Evolutionary conservation across 2,329 filamentous ascomycete species (phyloP).

Genomic region (Phoma sp.): DNA sequence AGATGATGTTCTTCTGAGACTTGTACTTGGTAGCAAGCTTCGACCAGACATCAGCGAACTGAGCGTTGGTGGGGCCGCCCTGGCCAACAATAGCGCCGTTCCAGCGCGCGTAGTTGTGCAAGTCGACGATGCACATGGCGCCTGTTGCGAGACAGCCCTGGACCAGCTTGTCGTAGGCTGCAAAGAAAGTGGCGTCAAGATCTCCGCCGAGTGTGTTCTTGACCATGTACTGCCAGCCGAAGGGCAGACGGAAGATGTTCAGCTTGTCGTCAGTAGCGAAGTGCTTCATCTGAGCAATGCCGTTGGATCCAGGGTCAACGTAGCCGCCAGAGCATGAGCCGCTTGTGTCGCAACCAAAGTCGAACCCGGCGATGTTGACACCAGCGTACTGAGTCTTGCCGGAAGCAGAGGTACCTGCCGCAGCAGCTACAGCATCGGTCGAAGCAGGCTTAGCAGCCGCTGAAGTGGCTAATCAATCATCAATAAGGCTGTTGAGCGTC

Average conservation of each 20-base stretch:
- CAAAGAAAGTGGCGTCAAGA: slow-evolving; percentile 57
- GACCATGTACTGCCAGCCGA: slow-evolving; percentile 66
- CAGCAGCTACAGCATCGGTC: not conserved
- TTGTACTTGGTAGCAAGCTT: slow-evolving; percentile 64
- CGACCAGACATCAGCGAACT: slow-evolving; percentile 65
- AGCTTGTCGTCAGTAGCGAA: slow-evolving; percentile 61
- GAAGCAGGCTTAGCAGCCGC: not conserved
- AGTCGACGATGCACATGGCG: slow-evolving; percentile 65
- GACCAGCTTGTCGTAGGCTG: slow-evolving; percentile 61
- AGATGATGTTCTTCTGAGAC: slow-evolving; percentile 60
- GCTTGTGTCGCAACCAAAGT: slow-evolving; percentile 53
- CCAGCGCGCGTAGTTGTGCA: slow-evolving; percentile 60
- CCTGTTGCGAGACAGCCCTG: slow-evolving; percentile 63
- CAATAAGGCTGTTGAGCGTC: not conserved
- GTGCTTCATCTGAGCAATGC: slow-evolving; percentile 61
- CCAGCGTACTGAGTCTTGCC: slow-evolving; percentile 39
- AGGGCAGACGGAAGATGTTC: slow-evolving; percentile 64
- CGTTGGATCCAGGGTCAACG: slow-evolving; percentile 29
- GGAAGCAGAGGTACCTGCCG: not conserved
- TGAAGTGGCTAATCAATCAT: not conserved
- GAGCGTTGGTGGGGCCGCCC: slow-evolving; percentile 65
- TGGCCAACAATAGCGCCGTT: slow-evolving; percentile 69
- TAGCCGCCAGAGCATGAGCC: slow-evolving; percentile 30
- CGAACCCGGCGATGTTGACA: slow-evolving; percentile 56
- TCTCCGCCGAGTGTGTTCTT: slow-evolving; percentile 58